Base-by-base conservation (phyloP, 139 green algal genomes). In the Trebouxia sp. region DNA sequence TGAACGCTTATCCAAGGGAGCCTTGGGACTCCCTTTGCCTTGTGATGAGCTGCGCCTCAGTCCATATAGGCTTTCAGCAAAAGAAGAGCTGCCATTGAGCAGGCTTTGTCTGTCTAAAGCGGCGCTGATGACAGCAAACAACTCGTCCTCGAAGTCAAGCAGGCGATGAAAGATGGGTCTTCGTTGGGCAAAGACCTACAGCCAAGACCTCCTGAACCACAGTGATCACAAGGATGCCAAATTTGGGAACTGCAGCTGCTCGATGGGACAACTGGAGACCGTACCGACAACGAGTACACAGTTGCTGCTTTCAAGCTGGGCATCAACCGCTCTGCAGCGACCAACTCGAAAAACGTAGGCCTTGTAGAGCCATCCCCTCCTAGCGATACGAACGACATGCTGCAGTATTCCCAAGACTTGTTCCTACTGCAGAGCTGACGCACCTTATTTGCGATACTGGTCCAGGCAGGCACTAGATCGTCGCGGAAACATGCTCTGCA, bases 311-410 rank as follows among this genome's bases (percentile, higher is more conserved):
- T 91, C 4, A 98, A 72, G 69, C 83, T 93, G 17, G 92, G 88
- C 77, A 96, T 92, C 2, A 98, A 86, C 20, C 88, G 79, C 20
- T 96, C 94, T 3, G 94, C 92, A 7, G 94, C 94, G 5, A 95
- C 79, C 9, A 96, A 85, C 85, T 97, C 94, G 75, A 97, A 97
- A 53, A 95, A 96, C 1, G 93, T 96, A 12, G 94, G 94, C 26
- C 80, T 76, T 1, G 83, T 58, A n/a, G 76, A 84, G 0, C 83
- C 87, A 28, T 92, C 89, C 17, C 91, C 90, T 0, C 91, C 92
- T 6, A 97, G 58, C n/a, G 81, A 41, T 22, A 96, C 86, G 39
- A 97, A 97, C 20, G 89, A 87, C 92, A 94, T 94, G 38, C 6
- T 51, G 39, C 32, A n/a, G n/a, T n/a, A n/a, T n/a, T n/a, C n/a